Percentiles rank a stretch among this genome's conserved stretches.
phyloP scores from a whole-genome alignment of 2,329 filamentous ascomycete genomes.

The Periglandula ipomoeae region DNA sequence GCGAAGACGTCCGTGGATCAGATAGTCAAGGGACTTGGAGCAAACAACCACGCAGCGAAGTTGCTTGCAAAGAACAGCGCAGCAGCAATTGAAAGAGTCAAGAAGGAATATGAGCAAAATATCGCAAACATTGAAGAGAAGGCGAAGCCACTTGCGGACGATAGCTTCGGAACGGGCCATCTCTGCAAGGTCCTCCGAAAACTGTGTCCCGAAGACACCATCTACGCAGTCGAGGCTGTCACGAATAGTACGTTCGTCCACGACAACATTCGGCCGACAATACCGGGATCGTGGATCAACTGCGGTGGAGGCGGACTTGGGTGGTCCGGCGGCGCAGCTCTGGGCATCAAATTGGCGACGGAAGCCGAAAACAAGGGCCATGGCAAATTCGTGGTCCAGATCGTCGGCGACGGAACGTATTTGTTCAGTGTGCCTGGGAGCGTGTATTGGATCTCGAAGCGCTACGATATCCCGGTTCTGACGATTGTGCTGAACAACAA shows the following conservation, averaged over 20 bases:
- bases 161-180: conserved; percentile 34
- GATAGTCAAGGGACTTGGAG: conserved; percentile 52
- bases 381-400: conserved; percentile 42
- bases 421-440: conserved; percentile 45
- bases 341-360: conserved; percentile 67
- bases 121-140: conserved; percentile 50
- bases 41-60: conserved; percentile 31
- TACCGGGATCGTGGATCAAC: conserved; percentile 70
- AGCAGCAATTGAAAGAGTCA: conserved; percentile 34
- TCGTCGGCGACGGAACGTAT: conserved; percentile 49
- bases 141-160: conserved; percentile 50
- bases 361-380: conserved; percentile 33
- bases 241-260: conserved; percentile 59
- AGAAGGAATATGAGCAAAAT: conserved; percentile 47
- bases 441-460: conserved; percentile 46
- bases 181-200: conserved; percentile 22
- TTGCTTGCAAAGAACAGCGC: conserved; percentile 17
- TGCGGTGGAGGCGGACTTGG: conserved; percentile 74
- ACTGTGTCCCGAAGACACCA: conserved; percentile 41
- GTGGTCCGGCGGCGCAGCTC: conserved; percentile 67
- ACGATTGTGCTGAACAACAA: conserved; percentile 50
- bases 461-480: conserved; percentile 45
- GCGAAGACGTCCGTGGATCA: conserved; percentile 58
- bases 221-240: conserved; percentile 71
- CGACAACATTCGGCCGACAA: conserved; percentile 59